Percentiles rank a stretch among this genome's conserved stretches.
Conservation (phyloP, 2,329 filamentous ascomycete genomes). For the Emericellopsis cladophorae region DNA sequence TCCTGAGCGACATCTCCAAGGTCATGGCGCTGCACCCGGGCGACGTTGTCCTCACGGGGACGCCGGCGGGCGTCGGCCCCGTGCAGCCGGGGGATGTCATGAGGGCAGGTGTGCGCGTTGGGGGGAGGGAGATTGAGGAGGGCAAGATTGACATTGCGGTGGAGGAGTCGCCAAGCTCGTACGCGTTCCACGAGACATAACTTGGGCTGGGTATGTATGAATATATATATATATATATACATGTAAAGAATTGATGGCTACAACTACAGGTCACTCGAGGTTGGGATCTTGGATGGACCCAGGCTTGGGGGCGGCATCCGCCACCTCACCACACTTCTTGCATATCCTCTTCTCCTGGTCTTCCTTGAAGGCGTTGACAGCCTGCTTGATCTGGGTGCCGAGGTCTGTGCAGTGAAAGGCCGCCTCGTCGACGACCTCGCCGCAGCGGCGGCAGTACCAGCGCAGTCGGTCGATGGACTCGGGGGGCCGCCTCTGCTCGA, state of each 20-base stretch:
- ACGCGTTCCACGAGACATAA: constrained; percentile 66
- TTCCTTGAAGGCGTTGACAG: constrained; percentile 68
- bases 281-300: constrained; percentile 50
- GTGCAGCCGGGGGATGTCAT: constrained; percentile 81
- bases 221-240: background rate
- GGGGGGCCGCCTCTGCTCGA: constrained; percentile 71
- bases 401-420: constrained; percentile 81
- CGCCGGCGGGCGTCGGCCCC: constrained; percentile 85
- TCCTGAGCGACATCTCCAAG: constrained; percentile 81
- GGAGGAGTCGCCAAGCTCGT: constrained; percentile 64
- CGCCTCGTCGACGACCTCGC: constrained; percentile 68
- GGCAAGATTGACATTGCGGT: constrained; percentile 74
- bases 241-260: background rate
- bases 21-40: constrained; percentile 91
- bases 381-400: constrained; percentile 87
- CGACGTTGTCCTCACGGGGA: constrained; percentile 92
- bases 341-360: constrained; percentile 61
- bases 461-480: constrained; percentile 64
- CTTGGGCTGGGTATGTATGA: constrained; percentile 5
- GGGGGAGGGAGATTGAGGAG: constrained; percentile 74
- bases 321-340: constrained; percentile 61
- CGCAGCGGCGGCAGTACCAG: constrained; percentile 73
- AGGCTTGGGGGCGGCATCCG: constrained; percentile 53
- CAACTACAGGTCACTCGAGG: constrained; percentile 13
- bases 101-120: constrained; percentile 67